Base-by-base conservation (phyloP, 345 rosid genomes). In the Melastoma malabathricum region DNA sequence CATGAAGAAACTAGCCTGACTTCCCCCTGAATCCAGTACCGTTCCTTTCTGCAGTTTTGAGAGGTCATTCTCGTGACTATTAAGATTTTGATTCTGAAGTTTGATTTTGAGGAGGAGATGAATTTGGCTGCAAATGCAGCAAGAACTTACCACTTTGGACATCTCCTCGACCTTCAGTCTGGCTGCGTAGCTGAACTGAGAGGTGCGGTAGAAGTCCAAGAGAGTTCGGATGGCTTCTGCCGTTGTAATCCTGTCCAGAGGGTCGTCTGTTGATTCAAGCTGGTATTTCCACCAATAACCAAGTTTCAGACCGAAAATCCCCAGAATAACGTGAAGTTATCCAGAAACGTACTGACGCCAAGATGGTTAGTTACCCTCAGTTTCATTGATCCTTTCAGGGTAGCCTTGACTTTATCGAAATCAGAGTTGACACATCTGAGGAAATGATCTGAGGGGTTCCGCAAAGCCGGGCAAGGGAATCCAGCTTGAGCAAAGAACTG, bases 401-500 rank as follows among this genome's bases (percentile, higher is more conserved):
- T 90, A 47, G 98, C 92, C 76, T 89, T 80, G 55, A 90, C 96
- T 76, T 84, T 90, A 69, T 90, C 96, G 29, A 90, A 90, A 63
- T 90, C 98, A 1, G 96, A 77, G 72, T 90, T 90, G 60, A 90
- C 68, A 57, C 98, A 86, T 64, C 98, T 66, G 16, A 90, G 84
- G 51, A 90, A 90, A 77, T 90, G 96, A 70, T 90, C 98, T 14
- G 98, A 90, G 14, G 94, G 96, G 68, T 86, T 90, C 80, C 98
- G 80, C 63, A 86, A 52, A 58, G 96, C 82, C 60, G 98, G 98
- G 62, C 96, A 90, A 31, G 98, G 98, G 44, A 90, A 86, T 47
- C 96, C 98, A 18, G 94, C 94, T 78, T 84, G 92, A 52, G 94
- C 98, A 51, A 90, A 90, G 78, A 90, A 90, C 98, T 90, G 75